These are phyloP conservation scores for Tolypocladium tundrense DNA, from an alignment of 2,329 filamentous ascomycete genomes.

Conservation along the genomic window DNA sequence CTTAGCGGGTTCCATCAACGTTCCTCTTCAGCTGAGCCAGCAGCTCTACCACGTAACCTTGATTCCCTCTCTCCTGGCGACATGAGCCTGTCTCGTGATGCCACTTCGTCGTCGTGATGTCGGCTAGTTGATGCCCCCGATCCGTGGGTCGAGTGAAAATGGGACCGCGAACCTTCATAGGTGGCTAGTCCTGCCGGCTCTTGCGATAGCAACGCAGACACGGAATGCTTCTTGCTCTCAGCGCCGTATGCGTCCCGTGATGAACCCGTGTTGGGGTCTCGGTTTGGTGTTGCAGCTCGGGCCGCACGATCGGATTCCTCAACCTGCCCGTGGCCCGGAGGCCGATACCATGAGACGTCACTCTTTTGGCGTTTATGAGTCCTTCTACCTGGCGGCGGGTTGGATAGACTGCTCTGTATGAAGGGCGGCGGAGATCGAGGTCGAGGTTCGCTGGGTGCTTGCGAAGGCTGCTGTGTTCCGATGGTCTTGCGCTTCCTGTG, in stretches of 20 bases:
- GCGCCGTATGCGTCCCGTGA: conserved; percentile 15
- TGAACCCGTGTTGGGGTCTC: conserved; percentile 7
- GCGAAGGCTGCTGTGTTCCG: conserved; percentile 23
- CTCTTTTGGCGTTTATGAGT: conserved; percentile 25
- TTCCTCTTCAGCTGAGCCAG: background rate
- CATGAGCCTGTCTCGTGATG: conserved; percentile 3
- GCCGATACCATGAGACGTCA: conserved; percentile 25
- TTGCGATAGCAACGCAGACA: conserved; percentile 21
- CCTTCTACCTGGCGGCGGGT: conserved; percentile 13
- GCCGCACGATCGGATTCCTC: conserved; percentile 11
- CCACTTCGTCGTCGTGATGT: conserved; percentile 4
- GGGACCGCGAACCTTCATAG: conserved; percentile 1
- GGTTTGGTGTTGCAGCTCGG: conserved; percentile 8
- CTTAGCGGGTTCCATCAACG: background rate
- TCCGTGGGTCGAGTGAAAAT: conserved; percentile 2
- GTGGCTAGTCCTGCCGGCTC: conserved; percentile 5
- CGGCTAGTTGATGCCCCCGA: background rate
- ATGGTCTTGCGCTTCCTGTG: conserved; percentile 78
- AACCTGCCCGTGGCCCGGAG: conserved; percentile 10
- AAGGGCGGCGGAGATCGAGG: conserved; percentile 23
- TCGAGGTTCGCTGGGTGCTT: conserved; percentile 17
- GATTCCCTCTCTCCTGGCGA: conserved; percentile 2
- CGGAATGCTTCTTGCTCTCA: conserved; percentile 21
- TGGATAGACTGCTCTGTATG: conserved; percentile 15
- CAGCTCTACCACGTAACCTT: background rate